Evolutionary conservation across 495 filamentous ascomycete species (phyloP), one percentile per base, ranked within the genome.

Genomic region (Neurospora discreta): DNA sequence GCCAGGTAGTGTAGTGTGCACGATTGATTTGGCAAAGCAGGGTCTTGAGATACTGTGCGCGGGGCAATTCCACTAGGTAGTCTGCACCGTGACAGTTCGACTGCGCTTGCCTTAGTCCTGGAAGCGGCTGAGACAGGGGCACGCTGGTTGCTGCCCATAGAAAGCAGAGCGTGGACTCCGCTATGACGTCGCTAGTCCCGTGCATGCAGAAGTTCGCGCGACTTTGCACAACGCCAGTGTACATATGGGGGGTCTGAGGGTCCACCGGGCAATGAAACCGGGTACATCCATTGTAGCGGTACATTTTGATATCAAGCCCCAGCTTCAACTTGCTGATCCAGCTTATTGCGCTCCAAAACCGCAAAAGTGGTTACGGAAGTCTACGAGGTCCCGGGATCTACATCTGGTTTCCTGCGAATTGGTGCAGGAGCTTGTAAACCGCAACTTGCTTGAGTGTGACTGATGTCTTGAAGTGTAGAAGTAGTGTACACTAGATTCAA

Each of bases 171-270:
- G 52, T 65, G 6, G 15, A 33, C 52, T 65, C 52, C 52, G 26
- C 26, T 18, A 73, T 73, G 72, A 73, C 72, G 72, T 73, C 58
- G 52, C 70, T 40, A 72, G 15, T 60, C 13, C 52, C 52, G 52
- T 33, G 15, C 52, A 65, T 65, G 52, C 26, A 60, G 23, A 23
- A 58, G 46, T 52, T 52, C 44, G 44, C 46, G 33, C 33, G 33
- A 33, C 15, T 65, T 33, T 60, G 23, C 23, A 33, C 26, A 65
- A 16, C 33, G 15, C 26, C 33, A 36, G 33, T 3, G 33, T 36
- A 36, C 4, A 5, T 15, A 26, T 15, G 30, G 3, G 26, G 52
- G 52, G 52, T 65, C 6, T 65, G 26, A 13, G 26, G 13, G 15
- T 60, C 52, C 26, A 65, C 52, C 52, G 15, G 13, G 33, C 52